Evolutionary conservation across 2,329 filamentous ascomycete species (phyloP).

Genomic region (Neurospora crassa): DNA sequence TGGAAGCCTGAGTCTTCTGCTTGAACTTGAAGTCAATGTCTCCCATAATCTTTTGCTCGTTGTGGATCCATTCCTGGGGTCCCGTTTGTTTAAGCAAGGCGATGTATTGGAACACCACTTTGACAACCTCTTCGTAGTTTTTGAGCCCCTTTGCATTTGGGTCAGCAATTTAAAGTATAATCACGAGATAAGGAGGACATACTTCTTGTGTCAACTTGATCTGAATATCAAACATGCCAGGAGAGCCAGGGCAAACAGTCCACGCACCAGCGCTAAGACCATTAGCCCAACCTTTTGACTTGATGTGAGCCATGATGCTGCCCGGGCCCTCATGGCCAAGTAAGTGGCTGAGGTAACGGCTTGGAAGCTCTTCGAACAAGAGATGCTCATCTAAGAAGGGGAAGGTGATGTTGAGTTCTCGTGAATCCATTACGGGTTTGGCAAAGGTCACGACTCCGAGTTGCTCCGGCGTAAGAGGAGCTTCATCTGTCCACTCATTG

Average conservation of each 20-base stretch:
- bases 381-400: conserved; percentile 77
- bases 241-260: conserved; percentile 64
- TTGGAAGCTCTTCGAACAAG: conserved; percentile 71
- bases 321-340: conserved; percentile 90
- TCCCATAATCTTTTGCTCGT: conserved; percentile 81
- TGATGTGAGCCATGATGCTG: conserved; percentile 83
- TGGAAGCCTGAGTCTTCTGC: conserved; percentile 82
- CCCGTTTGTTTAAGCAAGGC: conserved; percentile 70
- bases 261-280: conserved; percentile 69
- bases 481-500: conserved; percentile 44
- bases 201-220: conserved; percentile 77
- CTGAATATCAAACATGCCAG: conserved; percentile 69
- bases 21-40: conserved; percentile 94
- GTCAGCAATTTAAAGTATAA: not conserved
- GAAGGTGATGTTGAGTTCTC: conserved; percentile 72
- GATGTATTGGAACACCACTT: conserved; percentile 85
- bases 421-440: conserved; percentile 83
- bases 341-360: conserved; percentile 77
- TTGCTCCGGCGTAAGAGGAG: conserved; percentile 38
- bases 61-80: conserved; percentile 86
- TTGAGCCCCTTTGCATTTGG: conserved; percentile 49
- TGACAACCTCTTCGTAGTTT: conserved; percentile 72
- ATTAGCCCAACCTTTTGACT: conserved; percentile 84
- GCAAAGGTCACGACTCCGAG: conserved; percentile 67
- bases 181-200: conserved; percentile 15